Evolutionary conservation across 768 basidiomycete species (phyloP).

Genomic region (Boletus fagicola): DNA sequence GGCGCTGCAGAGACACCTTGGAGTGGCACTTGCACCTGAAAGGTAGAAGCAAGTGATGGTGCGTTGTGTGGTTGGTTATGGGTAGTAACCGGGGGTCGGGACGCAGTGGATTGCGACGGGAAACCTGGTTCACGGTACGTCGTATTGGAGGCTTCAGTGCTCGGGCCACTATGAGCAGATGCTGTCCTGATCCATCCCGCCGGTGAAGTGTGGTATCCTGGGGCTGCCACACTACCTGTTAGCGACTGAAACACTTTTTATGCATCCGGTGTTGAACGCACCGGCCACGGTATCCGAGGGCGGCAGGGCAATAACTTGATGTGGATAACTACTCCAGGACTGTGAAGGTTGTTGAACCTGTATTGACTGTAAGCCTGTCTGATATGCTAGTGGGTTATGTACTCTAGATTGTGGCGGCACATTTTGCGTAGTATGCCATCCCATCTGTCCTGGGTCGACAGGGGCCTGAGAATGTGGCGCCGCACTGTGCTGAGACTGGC

Average conservation of each 20-base stretch:
- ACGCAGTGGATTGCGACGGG: neutral
- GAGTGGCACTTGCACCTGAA: conserved; percentile 6
- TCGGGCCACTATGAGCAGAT: neutral
- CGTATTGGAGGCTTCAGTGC: neutral
- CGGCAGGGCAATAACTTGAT: neutral
- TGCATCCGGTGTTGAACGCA: conserved; percentile 1
- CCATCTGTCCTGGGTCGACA: conserved; percentile 5
- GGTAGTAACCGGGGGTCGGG: neutral
- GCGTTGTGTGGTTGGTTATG: conserved; percentile 4
- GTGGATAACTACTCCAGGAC: conserved; percentile 12
- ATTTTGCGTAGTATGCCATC: conserved; percentile 15
- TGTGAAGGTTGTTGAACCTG: conserved; percentile 9
- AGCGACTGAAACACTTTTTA: neutral
- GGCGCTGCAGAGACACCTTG: neutral
- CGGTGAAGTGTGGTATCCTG: conserved; percentile 4
- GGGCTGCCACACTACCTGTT: neutral
- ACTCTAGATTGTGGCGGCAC: conserved; percentile 2
- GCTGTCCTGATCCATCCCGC: neutral
- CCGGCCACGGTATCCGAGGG: neutral
- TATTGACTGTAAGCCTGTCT: conserved; percentile 4
- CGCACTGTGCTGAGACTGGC: neutral
- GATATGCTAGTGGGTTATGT: neutral
- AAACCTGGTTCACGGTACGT: neutral
- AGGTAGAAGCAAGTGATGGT: neutral
- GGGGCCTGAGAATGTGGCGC: conserved; percentile 1